These are phyloP conservation scores for Bretziella fagacearum DNA, from an alignment of 2,329 filamentous ascomycete species.

Conservation along the genomic window DNA sequence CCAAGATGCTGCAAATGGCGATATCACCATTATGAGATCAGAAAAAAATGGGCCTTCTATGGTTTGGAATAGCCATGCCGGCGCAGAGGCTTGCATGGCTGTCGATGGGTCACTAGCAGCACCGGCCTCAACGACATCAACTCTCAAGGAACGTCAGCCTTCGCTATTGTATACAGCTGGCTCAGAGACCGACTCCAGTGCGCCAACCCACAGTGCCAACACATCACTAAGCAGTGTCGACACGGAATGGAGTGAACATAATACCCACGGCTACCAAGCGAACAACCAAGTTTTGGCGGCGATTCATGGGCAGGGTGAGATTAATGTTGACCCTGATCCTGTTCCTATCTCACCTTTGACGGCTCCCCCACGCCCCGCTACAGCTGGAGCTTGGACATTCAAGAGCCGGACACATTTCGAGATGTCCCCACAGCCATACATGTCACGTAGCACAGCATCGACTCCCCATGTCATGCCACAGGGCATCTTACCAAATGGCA, in stretches of 20 bases:
- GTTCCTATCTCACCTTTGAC: background rate
- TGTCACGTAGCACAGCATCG: too few species aligned
- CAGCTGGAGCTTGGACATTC: background rate
- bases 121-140: background rate
- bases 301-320: background rate
- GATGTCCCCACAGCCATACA: too few species aligned
- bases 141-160: background rate
- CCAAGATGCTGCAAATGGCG: too few species aligned
- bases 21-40: too few species aligned
- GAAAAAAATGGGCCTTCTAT: background rate
- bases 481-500: too few species aligned
- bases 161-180: background rate
- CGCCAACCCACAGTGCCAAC: constrained; percentile 1
- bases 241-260: background rate
- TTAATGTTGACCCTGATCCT: background rate
- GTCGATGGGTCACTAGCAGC: background rate
- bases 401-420: background rate
- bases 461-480: too few species aligned
- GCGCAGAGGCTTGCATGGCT: background rate
- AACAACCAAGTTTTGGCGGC: background rate
- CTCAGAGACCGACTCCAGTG: background rate
- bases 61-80: background rate
- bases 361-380: background rate
- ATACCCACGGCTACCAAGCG: background rate
- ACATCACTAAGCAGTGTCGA: constrained; percentile 15